Conservation (phyloP, 2,329 filamentous ascomycete species). For the Cladophialophora immunda region DNA sequence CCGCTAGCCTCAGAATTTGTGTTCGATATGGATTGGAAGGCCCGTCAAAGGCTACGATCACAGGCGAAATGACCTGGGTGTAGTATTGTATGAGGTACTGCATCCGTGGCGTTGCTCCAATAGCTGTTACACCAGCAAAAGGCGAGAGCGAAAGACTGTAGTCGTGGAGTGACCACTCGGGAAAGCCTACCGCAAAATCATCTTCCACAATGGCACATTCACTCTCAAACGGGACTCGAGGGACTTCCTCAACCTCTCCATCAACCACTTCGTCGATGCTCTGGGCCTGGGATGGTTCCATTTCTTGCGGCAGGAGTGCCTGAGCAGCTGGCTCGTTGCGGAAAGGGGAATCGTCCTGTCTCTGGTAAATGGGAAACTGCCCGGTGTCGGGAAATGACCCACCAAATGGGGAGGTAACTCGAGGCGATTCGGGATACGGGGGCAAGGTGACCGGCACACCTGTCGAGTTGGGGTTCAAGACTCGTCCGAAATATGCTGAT, state of each 20-base stretch:
- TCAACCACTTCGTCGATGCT: constrained; percentile 29
- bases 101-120: constrained; percentile 76
- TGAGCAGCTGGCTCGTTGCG: constrained; percentile 14
- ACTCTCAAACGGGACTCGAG: constrained; percentile 24
- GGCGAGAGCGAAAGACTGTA: constrained; percentile 33
- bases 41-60: constrained; percentile 89
- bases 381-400: constrained; percentile 11
- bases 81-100: constrained; percentile 94
- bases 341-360: constrained; percentile 9
- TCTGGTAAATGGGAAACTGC: constrained; percentile 14
- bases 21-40: constrained; percentile 85
- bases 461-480: constrained; percentile 25
- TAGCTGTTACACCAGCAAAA: constrained; percentile 45
- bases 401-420: constrained; percentile 21
- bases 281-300: constrained; percentile 11
- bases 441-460: constrained; percentile 1
- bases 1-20: constrained; percentile 80
- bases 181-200: constrained; percentile 19
- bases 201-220: constrained; percentile 31
- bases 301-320: constrained; percentile 1
- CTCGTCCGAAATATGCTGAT: constrained; percentile 28
- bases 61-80: constrained; percentile 88
- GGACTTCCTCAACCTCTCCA: constrained; percentile 42
- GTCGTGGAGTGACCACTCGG: constrained; percentile 22
- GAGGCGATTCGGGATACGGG: constrained; percentile 24